Evolutionary conservation across 495 filamentous ascomycete genomes (phyloP), one percentile per base, ranked within the genome.

Genomic region (Symbiotaphrina buchneri): DNA sequence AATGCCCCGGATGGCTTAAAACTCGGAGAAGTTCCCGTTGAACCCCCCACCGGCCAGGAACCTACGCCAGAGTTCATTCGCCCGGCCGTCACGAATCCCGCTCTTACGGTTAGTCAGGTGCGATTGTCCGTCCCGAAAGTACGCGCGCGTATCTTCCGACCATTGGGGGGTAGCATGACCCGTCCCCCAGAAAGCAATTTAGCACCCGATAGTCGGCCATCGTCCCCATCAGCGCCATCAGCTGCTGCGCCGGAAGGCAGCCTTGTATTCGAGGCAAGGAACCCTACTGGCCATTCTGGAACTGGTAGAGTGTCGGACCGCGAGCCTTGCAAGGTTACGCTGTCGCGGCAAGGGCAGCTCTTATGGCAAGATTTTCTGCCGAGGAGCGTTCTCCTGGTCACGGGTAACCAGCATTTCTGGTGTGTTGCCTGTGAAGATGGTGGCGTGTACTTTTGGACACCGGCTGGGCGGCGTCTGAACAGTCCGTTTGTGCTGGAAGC

Each of bases 311-410:
- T 55, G 3, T 59, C 61, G 30, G 63, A 76, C 36, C 63, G 71
- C 25, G 83, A 95, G 28, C 87, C 87, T 3, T 71, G 80, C 7
- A 69, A 74, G 8, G 67, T 99, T 19, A 78, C 70, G 1, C 66
- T 84, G 18, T 74, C 71, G 10, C 80, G 76, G 37, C 67, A 74
- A n/a, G 80, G 82, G n/a, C 71, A 76, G 28, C 58, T 69, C 1
- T 50, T 94, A 3, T 99, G 90, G 84, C 77, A 91, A 40, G 90
- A 95, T 38, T 99, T 75, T 42, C 57, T 99, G 11, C 84, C 84
- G 0, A 65, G 69, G 23, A 67, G 73, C 18, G 76, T 85, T 8
- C 61, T 95, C 7, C 66, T 93, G 3, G 70, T 82, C 5, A 87
- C 87, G 0, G 87, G 87, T 0, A 94, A 84, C 45, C 67, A 72